phyloP scores from a whole-genome alignment of 2,329 filamentous ascomycete genomes.

The Epichloe brachyelytri region DNA sequence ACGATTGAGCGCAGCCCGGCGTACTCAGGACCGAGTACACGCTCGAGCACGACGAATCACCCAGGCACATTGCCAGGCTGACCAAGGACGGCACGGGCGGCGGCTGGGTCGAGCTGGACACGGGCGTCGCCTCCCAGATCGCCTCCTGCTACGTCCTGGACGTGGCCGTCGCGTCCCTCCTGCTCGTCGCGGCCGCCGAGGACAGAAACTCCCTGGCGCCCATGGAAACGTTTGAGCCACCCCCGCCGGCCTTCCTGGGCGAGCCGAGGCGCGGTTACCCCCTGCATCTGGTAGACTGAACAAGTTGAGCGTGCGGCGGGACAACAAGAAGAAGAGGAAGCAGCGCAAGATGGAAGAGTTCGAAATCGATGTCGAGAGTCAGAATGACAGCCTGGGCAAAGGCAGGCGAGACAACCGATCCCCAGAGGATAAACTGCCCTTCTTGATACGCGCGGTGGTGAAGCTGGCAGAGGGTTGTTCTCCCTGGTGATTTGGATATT shows the following conservation, averaged over 20 bases:
- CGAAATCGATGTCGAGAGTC: conserved; percentile 50
- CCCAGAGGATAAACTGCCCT: conserved; percentile 36
- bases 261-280: conserved; percentile 9
- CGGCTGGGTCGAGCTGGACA: conserved; percentile 50
- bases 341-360: conserved; percentile 39
- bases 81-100: conserved; percentile 46
- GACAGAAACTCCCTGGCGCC: conserved; percentile 31
- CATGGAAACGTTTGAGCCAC: conserved; percentile 45
- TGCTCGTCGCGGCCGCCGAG: conserved; percentile 46
- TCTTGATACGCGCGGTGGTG: conserved; percentile 33
- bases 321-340: conserved; percentile 16
- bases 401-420: conserved; percentile 23
- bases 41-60: conserved; percentile 51
- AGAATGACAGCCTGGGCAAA: conserved; percentile 32
- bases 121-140: conserved; percentile 43
- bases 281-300: conserved; percentile 14
- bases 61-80: conserved; percentile 45
- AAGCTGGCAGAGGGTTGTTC: conserved; percentile 39
- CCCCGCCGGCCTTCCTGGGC: conserved; percentile 26
- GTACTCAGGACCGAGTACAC: conserved; percentile 50
- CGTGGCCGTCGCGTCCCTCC: conserved; percentile 45
- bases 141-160: conserved; percentile 50
- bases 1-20: conserved; percentile 44
- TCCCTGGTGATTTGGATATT: conserved; percentile 47
- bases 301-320: conserved; percentile 17